These are phyloP conservation scores for Penicillium goetzii DNA, from an alignment of 495 filamentous ascomycete species.

Conservation along the genomic window DNA sequence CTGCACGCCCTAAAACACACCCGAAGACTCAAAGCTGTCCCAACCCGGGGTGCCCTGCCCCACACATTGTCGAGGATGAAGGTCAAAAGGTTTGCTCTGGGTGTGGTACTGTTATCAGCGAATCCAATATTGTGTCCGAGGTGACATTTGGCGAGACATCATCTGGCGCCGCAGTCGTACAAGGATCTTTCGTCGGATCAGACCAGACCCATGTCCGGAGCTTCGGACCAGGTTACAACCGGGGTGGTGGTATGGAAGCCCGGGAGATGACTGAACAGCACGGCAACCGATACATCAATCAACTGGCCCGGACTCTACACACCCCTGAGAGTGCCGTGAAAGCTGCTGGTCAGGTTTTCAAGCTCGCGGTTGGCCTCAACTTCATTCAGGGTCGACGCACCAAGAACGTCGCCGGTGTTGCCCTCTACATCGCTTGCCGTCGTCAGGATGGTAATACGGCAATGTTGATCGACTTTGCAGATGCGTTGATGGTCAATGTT, in stretches of 20 bases:
- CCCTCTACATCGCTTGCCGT: slow-evolving; percentile 85
- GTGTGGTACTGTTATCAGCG: slow-evolving; percentile 81
- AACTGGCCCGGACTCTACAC: slow-evolving; percentile 53
- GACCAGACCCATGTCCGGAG: slow-evolving; percentile 72
- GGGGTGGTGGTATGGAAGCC: slow-evolving; percentile 61
- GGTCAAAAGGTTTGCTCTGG: slow-evolving; percentile 68
- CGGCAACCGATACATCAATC: slow-evolving; percentile 55
- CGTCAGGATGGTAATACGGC: slow-evolving; percentile 60
- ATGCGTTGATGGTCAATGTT: slow-evolving; percentile 81
- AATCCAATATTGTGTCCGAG: slow-evolving; percentile 87
- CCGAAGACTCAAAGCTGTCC: slow-evolving; percentile 50
- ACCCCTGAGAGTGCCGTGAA: slow-evolving; percentile 64
- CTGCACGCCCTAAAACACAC: slow-evolving; percentile 43
- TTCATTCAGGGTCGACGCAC: slow-evolving; percentile 91
- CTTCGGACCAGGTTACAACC: slow-evolving; percentile 59
- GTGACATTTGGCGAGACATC: slow-evolving; percentile 84
- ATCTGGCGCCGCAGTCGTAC: slow-evolving; percentile 84
- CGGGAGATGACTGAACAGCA: slow-evolving; percentile 74
- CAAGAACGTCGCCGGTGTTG: slow-evolving; percentile 79
- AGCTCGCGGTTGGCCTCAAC: slow-evolving; percentile 69
- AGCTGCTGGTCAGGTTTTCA: slow-evolving; percentile 72
- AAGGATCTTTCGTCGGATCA: slow-evolving; percentile 84
- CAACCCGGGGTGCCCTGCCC: slow-evolving; percentile 53
- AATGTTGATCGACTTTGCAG: slow-evolving; percentile 96
- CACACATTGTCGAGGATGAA: slow-evolving; percentile 57